A percentile compares a stretch with the other conserved stretches of the same genome.
Conservation (phyloP, 805 yeast species). For the Vanderwaltozyma tropicalis region DNA sequence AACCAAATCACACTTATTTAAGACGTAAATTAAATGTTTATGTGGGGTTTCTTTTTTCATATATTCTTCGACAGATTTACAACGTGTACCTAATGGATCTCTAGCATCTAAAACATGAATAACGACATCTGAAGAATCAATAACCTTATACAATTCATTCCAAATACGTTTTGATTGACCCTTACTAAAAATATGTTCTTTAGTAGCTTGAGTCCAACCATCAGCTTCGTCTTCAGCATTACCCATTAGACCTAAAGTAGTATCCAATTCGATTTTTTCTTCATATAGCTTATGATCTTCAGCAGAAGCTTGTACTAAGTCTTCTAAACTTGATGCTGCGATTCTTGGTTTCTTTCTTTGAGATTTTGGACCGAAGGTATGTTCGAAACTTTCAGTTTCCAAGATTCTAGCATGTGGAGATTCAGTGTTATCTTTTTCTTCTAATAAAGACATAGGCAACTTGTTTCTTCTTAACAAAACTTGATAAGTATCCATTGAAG, state of each 20-base stretch:
- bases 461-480: constrained; percentile 82
- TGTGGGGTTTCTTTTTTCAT: constrained; percentile 91
- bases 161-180: constrained; percentile 98
- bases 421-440: constrained; percentile 69
- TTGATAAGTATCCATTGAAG: constrained; percentile 72
- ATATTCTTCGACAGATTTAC: constrained; percentile 86
- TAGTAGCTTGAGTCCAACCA: constrained; percentile 82
- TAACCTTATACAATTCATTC: constrained; percentile 95
- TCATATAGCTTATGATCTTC: constrained; percentile 49
- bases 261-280: constrained; percentile 66
- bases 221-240: constrained; percentile 43
- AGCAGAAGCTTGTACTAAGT: constrained; percentile 51
- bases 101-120: constrained; percentile 95
- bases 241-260: constrained; percentile 76
- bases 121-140: constrained; percentile 95
- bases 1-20: constrained; percentile 95
- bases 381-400: constrained; percentile 76
- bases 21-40: constrained; percentile 86
- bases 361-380: constrained; percentile 88
- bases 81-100: constrained; percentile 94
- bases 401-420: constrained; percentile 71
- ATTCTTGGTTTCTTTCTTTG: constrained; percentile 86
- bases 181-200: constrained; percentile 89
- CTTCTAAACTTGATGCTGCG: constrained; percentile 69
- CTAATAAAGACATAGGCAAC: constrained; percentile 88